Percentiles rank a stretch among this genome's conserved stretches.
phyloP scores from a whole-genome alignment of 2,329 filamentous ascomycete genomes.

The Stagonosporopsis vannaccii region DNA sequence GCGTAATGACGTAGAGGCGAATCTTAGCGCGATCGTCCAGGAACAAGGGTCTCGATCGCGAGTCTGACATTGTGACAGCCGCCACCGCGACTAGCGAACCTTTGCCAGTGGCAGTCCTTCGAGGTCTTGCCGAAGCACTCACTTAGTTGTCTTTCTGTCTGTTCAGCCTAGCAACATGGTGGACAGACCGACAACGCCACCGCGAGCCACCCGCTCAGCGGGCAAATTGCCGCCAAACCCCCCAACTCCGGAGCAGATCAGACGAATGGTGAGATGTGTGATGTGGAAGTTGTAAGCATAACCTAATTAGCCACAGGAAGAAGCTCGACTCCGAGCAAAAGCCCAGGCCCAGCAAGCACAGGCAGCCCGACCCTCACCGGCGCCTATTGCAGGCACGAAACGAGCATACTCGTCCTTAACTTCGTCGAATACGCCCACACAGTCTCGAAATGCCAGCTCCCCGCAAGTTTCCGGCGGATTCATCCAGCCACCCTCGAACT shows the following conservation, averaged over 20 bases:
- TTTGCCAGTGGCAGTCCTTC: background rate
- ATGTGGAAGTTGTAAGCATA: too few relatives aligned
- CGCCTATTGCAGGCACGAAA: constrained; percentile 67
- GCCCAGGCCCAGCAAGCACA: constrained; percentile 67
- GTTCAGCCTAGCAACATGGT: constrained; percentile 37
- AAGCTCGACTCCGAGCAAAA: constrained; percentile 87
- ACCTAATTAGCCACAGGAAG: constrained; percentile 66
- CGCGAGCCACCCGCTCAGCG: constrained; percentile 48
- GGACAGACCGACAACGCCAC: constrained; percentile 58
- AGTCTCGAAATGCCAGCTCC: constrained; percentile 72
- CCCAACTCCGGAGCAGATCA: constrained; percentile 67
- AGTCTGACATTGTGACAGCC: constrained; percentile 22
- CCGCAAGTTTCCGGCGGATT: constrained; percentile 54
- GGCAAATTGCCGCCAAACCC: constrained; percentile 55
- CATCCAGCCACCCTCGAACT: constrained; percentile 50
- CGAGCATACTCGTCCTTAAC: constrained; percentile 73
- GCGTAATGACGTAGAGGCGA: constrained; percentile 22
- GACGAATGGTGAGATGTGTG: constrained; percentile 59
- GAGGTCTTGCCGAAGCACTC: background rate
- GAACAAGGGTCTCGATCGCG: constrained; percentile 32
- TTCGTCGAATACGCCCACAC: constrained; percentile 57
- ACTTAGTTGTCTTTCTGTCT: background rate
- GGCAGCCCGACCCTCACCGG: constrained; percentile 32
- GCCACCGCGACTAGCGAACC: constrained; percentile 13
- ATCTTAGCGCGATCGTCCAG: constrained; percentile 38